Percentiles rank a stretch among this genome's conserved stretches.
These are phyloP conservation scores for Silene noctiflora DNA, from an alignment of 179 eudicot species.

Conservation along the genomic window DNA sequence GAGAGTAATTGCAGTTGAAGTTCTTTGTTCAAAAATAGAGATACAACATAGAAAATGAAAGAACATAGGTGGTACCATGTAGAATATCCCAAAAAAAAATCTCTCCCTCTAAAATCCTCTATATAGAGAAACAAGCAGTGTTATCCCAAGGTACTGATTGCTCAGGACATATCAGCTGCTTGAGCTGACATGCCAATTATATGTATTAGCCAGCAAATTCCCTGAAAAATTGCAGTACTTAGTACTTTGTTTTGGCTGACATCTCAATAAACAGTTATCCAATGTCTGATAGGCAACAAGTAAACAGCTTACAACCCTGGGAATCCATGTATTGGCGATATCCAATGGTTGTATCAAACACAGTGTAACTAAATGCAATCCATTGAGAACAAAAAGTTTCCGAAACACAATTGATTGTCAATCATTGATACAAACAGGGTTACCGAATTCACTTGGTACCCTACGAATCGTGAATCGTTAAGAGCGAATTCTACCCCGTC, in stretches of 20 bases:
- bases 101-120: not conserved
- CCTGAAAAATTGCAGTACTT: not conserved
- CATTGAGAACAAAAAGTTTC: not conserved
- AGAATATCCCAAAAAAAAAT: too few species aligned
- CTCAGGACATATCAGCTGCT: not conserved
- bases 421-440: not conserved
- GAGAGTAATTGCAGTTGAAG: too few species aligned
- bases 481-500: too few species aligned
- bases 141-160: not conserved
- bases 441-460: too few species aligned
- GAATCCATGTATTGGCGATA: not conserved
- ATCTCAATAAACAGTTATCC: not conserved
- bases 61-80: too few species aligned
- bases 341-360: not conserved
- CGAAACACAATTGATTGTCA: not conserved
- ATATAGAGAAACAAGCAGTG: not conserved
- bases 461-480: too few species aligned
- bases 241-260: not conserved
- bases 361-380: not conserved
- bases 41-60: too few species aligned
- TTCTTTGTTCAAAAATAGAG: too few species aligned
- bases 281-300: not conserved
- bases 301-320: not conserved
- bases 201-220: not conserved
- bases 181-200: constrained; percentile 4